These are phyloP conservation scores for Taphrina pruni DNA, from an alignment of 1,139 yeast species.

Conservation along the genomic window DNA sequence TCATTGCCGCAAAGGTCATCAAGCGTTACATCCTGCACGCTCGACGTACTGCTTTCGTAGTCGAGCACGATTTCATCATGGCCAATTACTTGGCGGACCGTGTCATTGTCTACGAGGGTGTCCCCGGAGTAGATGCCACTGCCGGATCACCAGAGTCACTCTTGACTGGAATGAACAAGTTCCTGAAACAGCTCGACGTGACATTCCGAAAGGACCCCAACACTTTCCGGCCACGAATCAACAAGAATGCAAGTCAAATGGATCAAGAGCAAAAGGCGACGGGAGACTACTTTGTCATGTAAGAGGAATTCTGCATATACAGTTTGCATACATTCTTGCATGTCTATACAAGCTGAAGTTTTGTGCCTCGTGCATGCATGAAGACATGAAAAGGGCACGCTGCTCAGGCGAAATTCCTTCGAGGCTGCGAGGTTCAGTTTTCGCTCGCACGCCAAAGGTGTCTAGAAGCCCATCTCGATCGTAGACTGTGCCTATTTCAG, in stretches of 20 bases:
- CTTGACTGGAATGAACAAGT: slow-evolving; percentile 94
- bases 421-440: too few species aligned
- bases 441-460: too few species aligned
- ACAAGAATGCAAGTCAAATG: slow-evolving; percentile 96
- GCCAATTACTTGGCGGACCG: slow-evolving; percentile 98
- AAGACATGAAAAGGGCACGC: too few species aligned
- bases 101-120: slow-evolving; percentile 96
- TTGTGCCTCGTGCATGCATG: too few species aligned
- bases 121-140: slow-evolving; percentile 79
- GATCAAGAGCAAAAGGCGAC: slow-evolving; percentile 91
- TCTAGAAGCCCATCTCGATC: too few species aligned
- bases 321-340: not conserved
- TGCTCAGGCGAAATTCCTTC: too few species aligned
- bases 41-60: slow-evolving; percentile 95
- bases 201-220: slow-evolving; percentile 98
- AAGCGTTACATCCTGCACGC: slow-evolving; percentile 95
- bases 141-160: slow-evolving; percentile 91
- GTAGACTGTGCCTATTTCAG: too few species aligned
- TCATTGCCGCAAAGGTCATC: slow-evolving; percentile 95
- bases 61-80: slow-evolving; percentile 97
- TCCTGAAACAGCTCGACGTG: slow-evolving; percentile 94
- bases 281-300: slow-evolving; percentile 85
- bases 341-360: too few species aligned
- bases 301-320: not conserved
- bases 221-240: slow-evolving; percentile 97